Base-by-base conservation (phyloP, 1,284 basidiomycete species). In the Cryptococcus neoformans region DNA sequence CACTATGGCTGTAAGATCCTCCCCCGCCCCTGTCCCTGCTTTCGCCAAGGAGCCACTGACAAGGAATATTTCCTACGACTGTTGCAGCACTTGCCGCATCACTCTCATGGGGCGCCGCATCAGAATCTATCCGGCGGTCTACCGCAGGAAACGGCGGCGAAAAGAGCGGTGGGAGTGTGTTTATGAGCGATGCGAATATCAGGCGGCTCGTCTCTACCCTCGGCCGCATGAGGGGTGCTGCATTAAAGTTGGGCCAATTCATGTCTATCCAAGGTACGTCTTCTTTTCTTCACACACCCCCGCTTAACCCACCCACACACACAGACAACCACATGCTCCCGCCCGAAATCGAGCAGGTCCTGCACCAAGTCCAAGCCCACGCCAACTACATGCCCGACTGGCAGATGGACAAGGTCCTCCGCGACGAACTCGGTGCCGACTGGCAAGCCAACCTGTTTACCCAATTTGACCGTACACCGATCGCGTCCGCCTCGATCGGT, bases 341-440 rank as follows among this genome's bases (percentile, higher is more conserved):
- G 1, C 86, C 89, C 0, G 91, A 96, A 67, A 80, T 98, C 7
- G 93, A 97, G 71, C 83, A 85, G 56, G 88, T 99, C 38, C 86
- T 99, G 69, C 83, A 92, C 47, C 83, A 89, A 44, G 93, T 99
- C 0, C 95, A 99, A 75, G 90, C 95, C 67, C 87, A 88, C 65
- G 96, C 96, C 1, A 92, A 99, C 76, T 98, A 97, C 75, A 99
- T 98, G 94, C 96, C 95, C 0, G 87, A 93, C 63, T 94, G 89
- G 88, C 96, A 99, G 75, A 89, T 97, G 85, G 90, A 92, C 90
- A 76, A 85, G 84, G 92, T 94, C 21, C 83, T 99, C 79, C 74
- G 69, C 6, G 70, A 81, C 37, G 85, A 92, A 40, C 82, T 97
- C 5, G 93, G 94, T 1, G 67, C 82, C 0, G 81, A 87, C 14